A percentile compares a stretch with the other conserved stretches of the same genome.
Evolutionary conservation across 2,329 filamentous ascomycete species (phyloP).

Genomic region (Sclerotinia glacialis): DNA sequence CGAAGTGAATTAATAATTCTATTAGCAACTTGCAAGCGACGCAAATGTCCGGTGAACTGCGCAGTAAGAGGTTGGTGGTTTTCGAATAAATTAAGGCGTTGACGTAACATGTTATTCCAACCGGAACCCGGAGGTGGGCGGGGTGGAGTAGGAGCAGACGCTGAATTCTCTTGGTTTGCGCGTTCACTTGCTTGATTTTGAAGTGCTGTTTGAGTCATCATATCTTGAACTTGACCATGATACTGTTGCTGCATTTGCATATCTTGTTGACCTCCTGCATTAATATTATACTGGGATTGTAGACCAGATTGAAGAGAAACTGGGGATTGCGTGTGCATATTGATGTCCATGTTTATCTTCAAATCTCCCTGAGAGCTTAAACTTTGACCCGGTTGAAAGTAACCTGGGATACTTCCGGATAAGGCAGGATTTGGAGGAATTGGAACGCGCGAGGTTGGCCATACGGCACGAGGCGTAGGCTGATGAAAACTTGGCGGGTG

Average conservation of each 20-base stretch:
- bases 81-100: not conserved
- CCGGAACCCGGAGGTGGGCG: no score
- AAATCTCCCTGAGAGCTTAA: not conserved
- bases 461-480: not conserved
- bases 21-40: not conserved
- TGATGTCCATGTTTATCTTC: not conserved
- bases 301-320: not conserved
- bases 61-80: not conserved
- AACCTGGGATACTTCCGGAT: not conserved
- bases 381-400: not conserved
- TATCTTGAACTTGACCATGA: not conserved
- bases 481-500: slow-evolving; percentile 3
- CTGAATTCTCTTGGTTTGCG: not conserved
- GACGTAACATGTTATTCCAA: not conserved
- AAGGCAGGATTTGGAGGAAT: slow-evolving; percentile 8
- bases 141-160: not conserved
- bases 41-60: not conserved
- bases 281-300: not conserved
- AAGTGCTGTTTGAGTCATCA: not conserved
- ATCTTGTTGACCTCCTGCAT: not conserved
- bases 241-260: not conserved
- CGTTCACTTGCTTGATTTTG: not conserved
- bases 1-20: not conserved
- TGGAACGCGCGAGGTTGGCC: not conserved
- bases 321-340: not conserved